phyloP scores from a whole-genome alignment of 805 yeast species.

The Zygoascus ofunaensis region DNA sequence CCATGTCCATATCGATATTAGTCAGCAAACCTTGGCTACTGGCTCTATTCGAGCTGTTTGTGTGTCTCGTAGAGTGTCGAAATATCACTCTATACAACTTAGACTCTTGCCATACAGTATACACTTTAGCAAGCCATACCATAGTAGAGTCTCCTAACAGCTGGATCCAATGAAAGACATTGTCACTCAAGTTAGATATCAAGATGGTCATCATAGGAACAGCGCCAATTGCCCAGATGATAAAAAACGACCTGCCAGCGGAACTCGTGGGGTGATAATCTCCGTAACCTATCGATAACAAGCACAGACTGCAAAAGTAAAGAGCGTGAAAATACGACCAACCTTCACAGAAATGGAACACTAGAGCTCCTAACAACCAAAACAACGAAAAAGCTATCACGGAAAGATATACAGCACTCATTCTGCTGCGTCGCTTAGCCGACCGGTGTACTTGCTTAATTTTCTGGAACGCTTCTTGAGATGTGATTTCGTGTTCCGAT shows the following conservation, averaged over 20 bases:
- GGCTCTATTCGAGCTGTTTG: too few relatives aligned
- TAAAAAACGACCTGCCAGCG: constrained; percentile 65
- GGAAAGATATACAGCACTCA: constrained; percentile 31
- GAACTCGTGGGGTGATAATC: constrained; percentile 53
- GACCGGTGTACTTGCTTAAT: constrained; percentile 45
- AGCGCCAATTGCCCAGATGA: constrained; percentile 73
- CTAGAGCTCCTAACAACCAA: constrained; percentile 67
- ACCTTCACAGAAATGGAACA: constrained; percentile 40
- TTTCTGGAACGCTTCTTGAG: constrained; percentile 42
- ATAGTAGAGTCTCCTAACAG: constrained; percentile 14
- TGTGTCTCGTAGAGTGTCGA: neutral
- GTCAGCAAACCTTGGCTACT: neutral
- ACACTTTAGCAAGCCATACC: constrained; percentile 11
- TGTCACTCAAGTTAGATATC: constrained; percentile 63
- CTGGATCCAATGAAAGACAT: constrained; percentile 20
- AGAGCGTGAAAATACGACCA: constrained; percentile 67
- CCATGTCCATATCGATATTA: neutral
- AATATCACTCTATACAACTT: neutral
- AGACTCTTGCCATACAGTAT: neutral
- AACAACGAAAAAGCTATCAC: constrained; percentile 40
- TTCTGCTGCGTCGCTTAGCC: constrained; percentile 6
- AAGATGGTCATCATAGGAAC: constrained; percentile 82
- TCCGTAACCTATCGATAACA: constrained; percentile 82
- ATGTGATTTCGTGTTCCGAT: neutral
- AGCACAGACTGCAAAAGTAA: constrained; percentile 69